Evolutionary conservation across 768 basidiomycete species (phyloP).

Genomic region (Kwoniella mangroviensis): DNA sequence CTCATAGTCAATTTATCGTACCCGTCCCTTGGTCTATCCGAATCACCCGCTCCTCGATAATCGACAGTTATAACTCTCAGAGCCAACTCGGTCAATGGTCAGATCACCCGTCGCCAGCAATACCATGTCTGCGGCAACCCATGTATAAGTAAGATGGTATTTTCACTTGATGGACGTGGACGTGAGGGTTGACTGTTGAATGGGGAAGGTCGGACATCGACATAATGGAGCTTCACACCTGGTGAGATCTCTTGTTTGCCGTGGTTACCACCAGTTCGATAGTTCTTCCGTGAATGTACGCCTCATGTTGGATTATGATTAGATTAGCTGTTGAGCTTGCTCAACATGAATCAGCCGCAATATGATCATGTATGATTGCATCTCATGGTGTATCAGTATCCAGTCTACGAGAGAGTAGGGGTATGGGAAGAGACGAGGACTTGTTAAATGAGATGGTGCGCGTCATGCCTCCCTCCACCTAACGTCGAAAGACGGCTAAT

Average conservation of each 20-base stretch:
- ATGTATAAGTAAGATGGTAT: conserved; percentile 30
- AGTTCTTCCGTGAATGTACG: conserved; percentile 19
- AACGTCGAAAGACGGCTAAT: background rate
- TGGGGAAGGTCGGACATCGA: conserved; percentile 17
- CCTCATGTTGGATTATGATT: conserved; percentile 2
- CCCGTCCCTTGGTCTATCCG: conserved; percentile 22
- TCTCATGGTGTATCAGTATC: too few species aligned
- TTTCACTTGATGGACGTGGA: background rate
- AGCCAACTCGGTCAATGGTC: conserved; percentile 20
- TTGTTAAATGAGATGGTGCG: too few species aligned
- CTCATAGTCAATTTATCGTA: conserved; percentile 42
- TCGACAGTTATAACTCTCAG: conserved; percentile 36
- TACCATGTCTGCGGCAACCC: conserved; percentile 43
- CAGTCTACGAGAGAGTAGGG: too few species aligned
- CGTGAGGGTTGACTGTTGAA: conserved; percentile 5
- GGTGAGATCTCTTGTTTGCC: conserved; percentile 16
- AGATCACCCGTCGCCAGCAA: conserved; percentile 35
- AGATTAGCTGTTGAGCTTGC: background rate
- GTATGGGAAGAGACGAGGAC: too few species aligned
- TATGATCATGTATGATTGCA: too few species aligned
- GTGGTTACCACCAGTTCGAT: conserved; percentile 21
- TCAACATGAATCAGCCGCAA: too few species aligned
- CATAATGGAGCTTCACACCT: conserved; percentile 16
- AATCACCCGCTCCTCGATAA: conserved; percentile 40
- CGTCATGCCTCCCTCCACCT: background rate